phyloP scores from a whole-genome alignment of 1,284 basidiomycete genomes.

The Pseudomicrostroma phylloplanum region DNA sequence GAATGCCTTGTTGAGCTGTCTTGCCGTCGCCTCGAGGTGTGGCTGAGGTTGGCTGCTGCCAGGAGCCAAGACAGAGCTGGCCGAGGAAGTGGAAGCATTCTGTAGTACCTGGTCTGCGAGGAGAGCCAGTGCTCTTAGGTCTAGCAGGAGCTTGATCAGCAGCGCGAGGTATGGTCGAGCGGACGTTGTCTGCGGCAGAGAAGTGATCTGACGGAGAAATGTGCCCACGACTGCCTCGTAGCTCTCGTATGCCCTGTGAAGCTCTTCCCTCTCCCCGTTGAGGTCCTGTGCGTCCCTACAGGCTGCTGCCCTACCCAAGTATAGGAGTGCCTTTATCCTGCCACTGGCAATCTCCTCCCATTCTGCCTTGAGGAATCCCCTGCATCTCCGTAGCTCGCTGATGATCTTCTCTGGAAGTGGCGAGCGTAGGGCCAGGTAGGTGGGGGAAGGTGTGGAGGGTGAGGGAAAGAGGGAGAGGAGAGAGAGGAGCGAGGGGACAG shows the following conservation, averaged over 20 bases:
- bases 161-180: constrained; percentile 32
- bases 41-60: constrained; percentile 12
- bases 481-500: background rate
- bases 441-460: background rate
- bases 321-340: constrained; percentile 12
- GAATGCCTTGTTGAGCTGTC: constrained; percentile 85
- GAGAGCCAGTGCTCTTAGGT: constrained; percentile 32
- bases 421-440: background rate
- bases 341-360: constrained; percentile 39
- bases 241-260: constrained; percentile 14
- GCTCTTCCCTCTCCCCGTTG: constrained; percentile 13
- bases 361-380: constrained; percentile 25
- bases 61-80: background rate
- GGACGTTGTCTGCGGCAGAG: constrained; percentile 31
- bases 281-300: constrained; percentile 3
- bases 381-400: constrained; percentile 23
- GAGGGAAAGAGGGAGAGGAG: constrained; percentile 6
- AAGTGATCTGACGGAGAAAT: constrained; percentile 18
- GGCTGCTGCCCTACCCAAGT: constrained; percentile 8
- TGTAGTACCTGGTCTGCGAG: constrained; percentile 27
- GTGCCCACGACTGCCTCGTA: constrained; percentile 33
- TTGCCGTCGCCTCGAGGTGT: constrained; percentile 80
- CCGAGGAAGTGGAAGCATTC: background rate
- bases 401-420: constrained; percentile 17
- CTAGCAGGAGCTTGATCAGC: constrained; percentile 32